These are phyloP conservation scores for Nyssa sinensis DNA, from an alignment of 148 eudicot genomes.

Conservation along the genomic window DNA sequence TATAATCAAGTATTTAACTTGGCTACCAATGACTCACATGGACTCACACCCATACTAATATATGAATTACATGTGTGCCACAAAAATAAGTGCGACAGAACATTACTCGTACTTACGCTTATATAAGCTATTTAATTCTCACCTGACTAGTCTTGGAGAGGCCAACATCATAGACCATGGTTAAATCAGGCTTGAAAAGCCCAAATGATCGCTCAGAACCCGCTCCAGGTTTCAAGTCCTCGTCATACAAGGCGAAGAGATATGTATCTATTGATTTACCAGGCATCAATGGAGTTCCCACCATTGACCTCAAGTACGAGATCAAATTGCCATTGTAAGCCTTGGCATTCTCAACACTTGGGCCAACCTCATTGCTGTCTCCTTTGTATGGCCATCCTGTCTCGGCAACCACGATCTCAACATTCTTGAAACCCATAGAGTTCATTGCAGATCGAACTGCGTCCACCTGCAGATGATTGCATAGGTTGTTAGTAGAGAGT, in stretches of 20 bases:
- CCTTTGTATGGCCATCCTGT: slow-evolving; percentile 72
- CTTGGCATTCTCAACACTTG: slow-evolving; percentile 59
- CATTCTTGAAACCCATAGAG: slow-evolving; percentile 43
- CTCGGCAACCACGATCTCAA: slow-evolving; percentile 63
- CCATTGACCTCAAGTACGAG: slow-evolving; percentile 43
- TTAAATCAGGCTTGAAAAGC: slow-evolving; percentile 49
- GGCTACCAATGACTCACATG: no score
- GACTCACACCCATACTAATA: not conserved
- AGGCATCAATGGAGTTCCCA: slow-evolving; percentile 53
- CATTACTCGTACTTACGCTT: no score
- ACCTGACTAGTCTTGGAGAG: slow-evolving; percentile 37
- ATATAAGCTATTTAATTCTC: not conserved
- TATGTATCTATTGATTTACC: slow-evolving; percentile 40
- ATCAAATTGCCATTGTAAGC: slow-evolving; percentile 53
- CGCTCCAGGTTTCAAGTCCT: slow-evolving; percentile 42
- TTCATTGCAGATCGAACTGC: slow-evolving; percentile 54
- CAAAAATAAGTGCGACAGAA: no score
- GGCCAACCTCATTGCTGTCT: slow-evolving; percentile 50
- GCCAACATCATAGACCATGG: slow-evolving; percentile 42
- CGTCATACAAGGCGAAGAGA: slow-evolving; percentile 44
- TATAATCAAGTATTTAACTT: no score
- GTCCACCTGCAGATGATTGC: slow-evolving; percentile 39
- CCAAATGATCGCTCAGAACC: slow-evolving; percentile 49
- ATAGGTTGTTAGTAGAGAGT: slow-evolving; percentile 11
- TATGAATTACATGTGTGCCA: no score